Conservation (phyloP, 2,329 filamentous ascomycete genomes). For the Fusarium cicatricum region DNA sequence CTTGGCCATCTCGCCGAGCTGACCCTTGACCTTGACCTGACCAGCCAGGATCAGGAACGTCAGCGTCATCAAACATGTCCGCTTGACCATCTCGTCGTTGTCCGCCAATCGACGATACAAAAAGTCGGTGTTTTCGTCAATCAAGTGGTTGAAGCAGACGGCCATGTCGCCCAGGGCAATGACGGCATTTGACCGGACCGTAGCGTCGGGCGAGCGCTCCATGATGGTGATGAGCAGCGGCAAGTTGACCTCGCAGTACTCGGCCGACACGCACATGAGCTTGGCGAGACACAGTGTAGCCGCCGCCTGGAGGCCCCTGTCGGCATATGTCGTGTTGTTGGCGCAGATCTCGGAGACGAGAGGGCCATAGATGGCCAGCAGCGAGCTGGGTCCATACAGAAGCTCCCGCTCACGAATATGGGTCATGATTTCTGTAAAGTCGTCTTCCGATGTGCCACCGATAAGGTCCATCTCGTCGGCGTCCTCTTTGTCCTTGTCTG, state of each 20-base stretch:
- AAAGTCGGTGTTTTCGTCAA: slow-evolving; percentile 99
- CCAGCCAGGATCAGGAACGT: slow-evolving; percentile 97
- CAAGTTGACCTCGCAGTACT: slow-evolving; percentile 94
- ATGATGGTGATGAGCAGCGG: slow-evolving; percentile 97
- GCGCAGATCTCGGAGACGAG: slow-evolving; percentile 93
- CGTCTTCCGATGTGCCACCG: slow-evolving; percentile 93
- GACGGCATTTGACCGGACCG: slow-evolving; percentile 93
- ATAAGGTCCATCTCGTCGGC: slow-evolving; percentile 95
- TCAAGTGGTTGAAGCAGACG: slow-evolving; percentile 98
- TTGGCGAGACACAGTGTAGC: slow-evolving; percentile 95
- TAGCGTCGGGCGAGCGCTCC: slow-evolving; percentile 90
- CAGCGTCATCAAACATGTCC: slow-evolving; percentile 97
- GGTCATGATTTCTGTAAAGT: slow-evolving; percentile 86
- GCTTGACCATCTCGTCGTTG: slow-evolving; percentile 86
- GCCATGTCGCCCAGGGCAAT: slow-evolving; percentile 99
- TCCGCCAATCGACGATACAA: slow-evolving; percentile 94
- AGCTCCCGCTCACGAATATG: slow-evolving; percentile 86
- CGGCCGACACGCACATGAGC: slow-evolving; percentile 96
- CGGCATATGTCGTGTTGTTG: slow-evolving; percentile 91
- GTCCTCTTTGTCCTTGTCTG: slow-evolving; percentile 66
- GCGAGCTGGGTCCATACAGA: slow-evolving; percentile 80
- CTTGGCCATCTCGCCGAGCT: slow-evolving; percentile 98
- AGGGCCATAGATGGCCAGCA: slow-evolving; percentile 90
- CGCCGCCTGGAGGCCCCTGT: slow-evolving; percentile 89
- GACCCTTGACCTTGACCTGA: slow-evolving; percentile 99